Base-by-base conservation (phyloP, 2,329 filamentous ascomycete species). In the Fusarium phyllophilum region DNA sequence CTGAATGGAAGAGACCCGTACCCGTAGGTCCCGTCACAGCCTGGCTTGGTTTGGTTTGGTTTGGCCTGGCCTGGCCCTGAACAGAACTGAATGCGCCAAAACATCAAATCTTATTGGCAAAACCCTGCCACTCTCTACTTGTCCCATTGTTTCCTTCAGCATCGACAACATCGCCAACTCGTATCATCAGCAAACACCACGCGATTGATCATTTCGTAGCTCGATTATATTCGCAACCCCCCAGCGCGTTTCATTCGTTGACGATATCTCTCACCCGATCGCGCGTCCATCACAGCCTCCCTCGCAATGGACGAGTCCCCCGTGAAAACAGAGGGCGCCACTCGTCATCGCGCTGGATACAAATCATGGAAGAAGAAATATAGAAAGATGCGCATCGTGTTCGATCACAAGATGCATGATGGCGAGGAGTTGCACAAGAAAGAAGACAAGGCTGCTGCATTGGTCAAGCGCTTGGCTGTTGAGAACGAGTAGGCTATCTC, bases 351-450 rank as follows among this genome's bases (percentile, higher is more conserved):
- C 85, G 82, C 86, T 84, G 78, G 88, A 85, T 90, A 92, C 82
- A 92, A 90, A 79, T 92, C 90, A 49, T 92, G 88, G 87, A 94
- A 94, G 89, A 97, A 97, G 85, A 99, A 99, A 86, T 99, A 97
- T 83, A 92, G 93, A 78, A 97, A 97, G 88, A 94, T 96, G 91
- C 92, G 93, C 83, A 88, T 92, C 81, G 86, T 88, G 34, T 97
- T 96, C 79, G 93, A 96, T 77, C 87, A 91, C 57, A 90, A 90
- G 78, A 94, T 95, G 89, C 89, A 92, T 65, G 90, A 94, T 74
- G 93, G 94, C 81, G 96, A 97, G 83, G 89, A 91, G 62, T 87
- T 96, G 68, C 96, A 96, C 83, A 90, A 91, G 77, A 88, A 93
- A 62, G 95, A 96, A 82, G 93, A 94, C 81, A 92, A 92, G 82